A percentile compares a stretch with the other conserved stretches of the same genome.
Evolutionary conservation across 257 asterid genomes (phyloP).

Genomic region (Petunia axillaris): DNA sequence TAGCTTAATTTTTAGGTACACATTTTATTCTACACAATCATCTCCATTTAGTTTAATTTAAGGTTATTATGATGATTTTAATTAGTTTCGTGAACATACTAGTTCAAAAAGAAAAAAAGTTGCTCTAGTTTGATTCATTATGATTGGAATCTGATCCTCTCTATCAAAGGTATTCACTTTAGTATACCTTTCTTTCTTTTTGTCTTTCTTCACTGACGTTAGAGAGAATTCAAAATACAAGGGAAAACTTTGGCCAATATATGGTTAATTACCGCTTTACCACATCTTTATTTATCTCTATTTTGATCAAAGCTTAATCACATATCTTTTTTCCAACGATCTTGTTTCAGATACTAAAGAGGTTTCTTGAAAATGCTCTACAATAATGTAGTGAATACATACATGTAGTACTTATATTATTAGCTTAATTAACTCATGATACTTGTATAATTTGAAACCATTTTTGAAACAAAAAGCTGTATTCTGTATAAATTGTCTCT

Average conservation of each 20-base stretch:
- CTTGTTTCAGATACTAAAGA: not conserved
- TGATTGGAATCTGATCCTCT: constrained; percentile 17
- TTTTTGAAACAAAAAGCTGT: not conserved
- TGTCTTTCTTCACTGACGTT: not conserved
- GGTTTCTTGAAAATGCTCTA: not conserved
- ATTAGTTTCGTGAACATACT: not conserved
- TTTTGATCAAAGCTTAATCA: not conserved
- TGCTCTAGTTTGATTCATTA: not conserved
- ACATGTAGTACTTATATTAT: not conserved
- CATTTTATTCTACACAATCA: not conserved
- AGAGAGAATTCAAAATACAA: not conserved
- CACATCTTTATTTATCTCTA: not conserved
- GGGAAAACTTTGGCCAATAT: not conserved
- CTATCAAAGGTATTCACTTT: not conserved
- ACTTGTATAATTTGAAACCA: not conserved
- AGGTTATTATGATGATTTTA: constrained; percentile 3
- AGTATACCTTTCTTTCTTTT: constrained; percentile 9
- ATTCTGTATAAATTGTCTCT: not conserved
- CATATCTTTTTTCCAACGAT: not conserved
- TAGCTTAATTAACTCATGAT: too few species aligned
- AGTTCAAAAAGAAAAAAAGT: not conserved
- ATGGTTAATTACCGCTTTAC: not conserved
- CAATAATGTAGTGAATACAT: not conserved
- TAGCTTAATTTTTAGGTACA: not conserved
- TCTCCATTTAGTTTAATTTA: not conserved